Conservation (phyloP, 768 basidiomycete species). For the Suillus subluteus region DNA sequence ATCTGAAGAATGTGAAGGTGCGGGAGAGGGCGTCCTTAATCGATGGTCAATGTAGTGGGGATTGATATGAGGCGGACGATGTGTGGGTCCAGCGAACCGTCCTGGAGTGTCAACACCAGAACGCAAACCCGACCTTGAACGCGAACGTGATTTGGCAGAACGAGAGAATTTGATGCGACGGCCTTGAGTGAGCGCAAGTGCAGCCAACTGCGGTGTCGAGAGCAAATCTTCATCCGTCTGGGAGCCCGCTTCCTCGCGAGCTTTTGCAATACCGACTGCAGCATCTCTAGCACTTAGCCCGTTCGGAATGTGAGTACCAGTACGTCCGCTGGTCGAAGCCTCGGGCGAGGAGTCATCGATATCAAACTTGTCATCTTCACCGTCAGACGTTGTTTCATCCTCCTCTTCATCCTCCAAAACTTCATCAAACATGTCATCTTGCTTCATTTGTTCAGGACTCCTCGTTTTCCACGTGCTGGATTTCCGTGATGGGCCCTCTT, state of each 20-base stretch:
- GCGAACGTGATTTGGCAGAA: conserved; percentile 36
- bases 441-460: conserved; percentile 14
- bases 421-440: conserved; percentile 35
- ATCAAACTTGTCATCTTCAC: conserved; percentile 83
- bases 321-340: conserved; percentile 29
- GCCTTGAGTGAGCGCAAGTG: conserved; percentile 36
- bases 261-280: conserved; percentile 32
- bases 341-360: conserved; percentile 88
- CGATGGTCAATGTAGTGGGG: conserved; percentile 17
- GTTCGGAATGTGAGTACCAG: conserved; percentile 13
- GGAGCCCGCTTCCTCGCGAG: conserved; percentile 25
- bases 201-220: conserved; percentile 32
- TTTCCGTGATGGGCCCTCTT: conserved; percentile 70
- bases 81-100: conserved; percentile 56
- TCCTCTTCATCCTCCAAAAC: conserved; percentile 49
- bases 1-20: conserved; percentile 44
- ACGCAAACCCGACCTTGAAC: conserved; percentile 39
- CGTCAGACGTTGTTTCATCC: conserved; percentile 53
- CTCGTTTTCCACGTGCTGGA: conserved; percentile 27
- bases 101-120: conserved; percentile 70
- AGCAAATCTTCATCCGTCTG: conserved; percentile 33
- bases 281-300: conserved; percentile 21
- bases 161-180: conserved; percentile 32
- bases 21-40: conserved; percentile 33
- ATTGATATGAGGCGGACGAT: conserved; percentile 45